These are phyloP conservation scores for Penicillium subrubescens DNA, from an alignment of 495 filamentous ascomycete genomes.

Conservation along the genomic window DNA sequence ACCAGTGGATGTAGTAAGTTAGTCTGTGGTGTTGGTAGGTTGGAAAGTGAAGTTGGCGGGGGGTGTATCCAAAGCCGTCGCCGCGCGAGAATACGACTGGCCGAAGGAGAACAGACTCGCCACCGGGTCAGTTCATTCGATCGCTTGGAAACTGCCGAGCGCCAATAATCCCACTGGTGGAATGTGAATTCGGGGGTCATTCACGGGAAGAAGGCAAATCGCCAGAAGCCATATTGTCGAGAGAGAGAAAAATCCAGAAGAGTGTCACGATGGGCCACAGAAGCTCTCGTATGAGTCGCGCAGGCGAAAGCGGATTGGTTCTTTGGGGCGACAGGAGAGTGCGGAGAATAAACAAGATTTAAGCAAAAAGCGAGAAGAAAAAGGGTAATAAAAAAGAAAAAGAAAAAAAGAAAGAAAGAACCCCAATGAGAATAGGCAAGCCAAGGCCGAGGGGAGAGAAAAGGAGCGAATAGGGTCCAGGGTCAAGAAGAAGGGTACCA, in stretches of 20 bases:
- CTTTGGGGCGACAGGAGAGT: background rate
- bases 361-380: background rate
- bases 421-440: background rate
- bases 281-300: background rate
- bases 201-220: background rate
- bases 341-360: constrained; percentile 13
- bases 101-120: background rate
- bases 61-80: background rate
- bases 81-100: background rate
- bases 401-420: background rate
- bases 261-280: background rate
- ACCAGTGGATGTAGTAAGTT: background rate
- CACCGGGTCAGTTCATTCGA: constrained; percentile 7
- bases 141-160: constrained; percentile 1
- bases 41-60: background rate
- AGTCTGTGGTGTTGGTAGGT: background rate
- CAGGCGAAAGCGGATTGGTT: background rate
- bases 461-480: background rate
- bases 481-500: background rate
- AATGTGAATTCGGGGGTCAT: constrained; percentile 6
- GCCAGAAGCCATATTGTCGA: constrained; percentile 17
- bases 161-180: background rate
- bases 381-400: background rate
- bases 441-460: background rate
- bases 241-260: background rate